Evolutionary conservation across 345 rosid genomes (phyloP).

Genomic region (Lumnitzera racemosa): DNA sequence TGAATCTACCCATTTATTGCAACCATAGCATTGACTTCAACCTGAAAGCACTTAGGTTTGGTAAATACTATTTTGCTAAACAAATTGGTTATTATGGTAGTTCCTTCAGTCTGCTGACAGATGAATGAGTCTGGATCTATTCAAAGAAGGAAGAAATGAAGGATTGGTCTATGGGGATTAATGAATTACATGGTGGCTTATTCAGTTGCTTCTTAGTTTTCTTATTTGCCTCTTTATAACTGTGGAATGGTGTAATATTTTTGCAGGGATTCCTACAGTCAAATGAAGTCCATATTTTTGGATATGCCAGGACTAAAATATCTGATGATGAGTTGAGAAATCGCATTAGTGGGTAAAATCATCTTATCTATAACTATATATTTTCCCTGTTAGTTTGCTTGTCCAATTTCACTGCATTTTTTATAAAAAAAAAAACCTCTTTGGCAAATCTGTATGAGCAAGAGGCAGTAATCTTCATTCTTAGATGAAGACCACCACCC

Average conservation of each 20-base stretch:
- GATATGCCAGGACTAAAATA: slow-evolving; percentile 89
- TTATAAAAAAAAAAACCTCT: not conserved
- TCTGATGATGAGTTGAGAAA: slow-evolving; percentile 63
- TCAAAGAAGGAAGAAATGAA: too few relatives aligned
- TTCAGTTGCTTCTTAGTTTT: not conserved
- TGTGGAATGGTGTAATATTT: slow-evolving; percentile 2
- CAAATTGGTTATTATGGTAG: too few relatives aligned
- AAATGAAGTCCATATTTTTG: slow-evolving; percentile 83
- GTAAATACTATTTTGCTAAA: too few relatives aligned
- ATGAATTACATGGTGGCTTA: not conserved
- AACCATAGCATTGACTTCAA: too few relatives aligned
- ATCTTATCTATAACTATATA: not conserved
- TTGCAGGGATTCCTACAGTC: slow-evolving; percentile 75
- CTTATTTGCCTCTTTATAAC: not conserved
- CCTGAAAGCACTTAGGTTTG: too few relatives aligned
- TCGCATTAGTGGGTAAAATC: slow-evolving; percentile 63
- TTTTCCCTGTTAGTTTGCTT: not conserved
- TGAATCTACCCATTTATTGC: too few relatives aligned
- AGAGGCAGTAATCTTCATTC: not conserved
- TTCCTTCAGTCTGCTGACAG: too few relatives aligned
- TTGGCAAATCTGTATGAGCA: not conserved
- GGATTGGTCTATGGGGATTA: too few relatives aligned
- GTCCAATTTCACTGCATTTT: not conserved
- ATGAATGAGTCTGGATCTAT: too few relatives aligned
- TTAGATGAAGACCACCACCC: not conserved